Percentiles rank a stretch among this genome's conserved stretches.
Evolutionary conservation across 75 land plant genomes (phyloP).

Genomic region (Sequoia sempervirens): DNA sequence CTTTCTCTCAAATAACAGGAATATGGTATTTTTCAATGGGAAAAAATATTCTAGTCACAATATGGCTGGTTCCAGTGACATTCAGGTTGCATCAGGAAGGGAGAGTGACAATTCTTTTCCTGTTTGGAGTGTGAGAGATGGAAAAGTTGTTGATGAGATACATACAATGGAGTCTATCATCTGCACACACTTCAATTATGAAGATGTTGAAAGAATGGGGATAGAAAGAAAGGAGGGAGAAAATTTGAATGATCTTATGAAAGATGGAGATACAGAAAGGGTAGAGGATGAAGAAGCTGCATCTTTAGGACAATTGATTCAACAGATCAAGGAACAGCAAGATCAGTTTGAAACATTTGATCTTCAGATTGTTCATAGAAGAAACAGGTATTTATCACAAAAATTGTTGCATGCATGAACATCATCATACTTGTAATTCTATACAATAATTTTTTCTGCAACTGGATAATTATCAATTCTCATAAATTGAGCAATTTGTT

Average conservation of each 20-base stretch:
- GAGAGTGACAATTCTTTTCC: conserved; percentile 83
- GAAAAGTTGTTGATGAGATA: conserved; percentile 26
- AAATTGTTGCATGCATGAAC: not conserved
- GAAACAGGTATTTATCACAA: conserved; percentile 63
- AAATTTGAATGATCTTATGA: conserved; percentile 23
- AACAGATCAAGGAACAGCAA: conserved; percentile 76
- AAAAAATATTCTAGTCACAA: conserved; percentile 41
- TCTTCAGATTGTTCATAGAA: conserved; percentile 84
- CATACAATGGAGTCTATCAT: conserved; percentile 44
- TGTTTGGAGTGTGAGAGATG: conserved; percentile 46
- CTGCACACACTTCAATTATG: conserved; percentile 53
- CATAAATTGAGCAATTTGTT: not conserved
- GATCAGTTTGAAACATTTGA: conserved; percentile 93
- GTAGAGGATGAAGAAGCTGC: conserved; percentile 88
- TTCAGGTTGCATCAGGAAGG: conserved; percentile 66
- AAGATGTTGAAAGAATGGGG: conserved; percentile 36
- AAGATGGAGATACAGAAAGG: conserved; percentile 55
- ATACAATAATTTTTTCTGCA: not conserved
- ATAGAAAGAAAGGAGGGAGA: conserved; percentile 19
- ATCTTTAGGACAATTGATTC: conserved; percentile 84
- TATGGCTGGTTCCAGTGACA: conserved; percentile 44
- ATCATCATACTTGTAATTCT: not conserved
- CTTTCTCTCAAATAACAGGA: conserved; percentile 62
- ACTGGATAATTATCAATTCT: not conserved
- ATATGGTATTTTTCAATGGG: conserved; percentile 26